A percentile compares a stretch with the other conserved stretches of the same genome.
Conservation (phyloP, 768 basidiomycete species). For the Russula brevipes region DNA sequence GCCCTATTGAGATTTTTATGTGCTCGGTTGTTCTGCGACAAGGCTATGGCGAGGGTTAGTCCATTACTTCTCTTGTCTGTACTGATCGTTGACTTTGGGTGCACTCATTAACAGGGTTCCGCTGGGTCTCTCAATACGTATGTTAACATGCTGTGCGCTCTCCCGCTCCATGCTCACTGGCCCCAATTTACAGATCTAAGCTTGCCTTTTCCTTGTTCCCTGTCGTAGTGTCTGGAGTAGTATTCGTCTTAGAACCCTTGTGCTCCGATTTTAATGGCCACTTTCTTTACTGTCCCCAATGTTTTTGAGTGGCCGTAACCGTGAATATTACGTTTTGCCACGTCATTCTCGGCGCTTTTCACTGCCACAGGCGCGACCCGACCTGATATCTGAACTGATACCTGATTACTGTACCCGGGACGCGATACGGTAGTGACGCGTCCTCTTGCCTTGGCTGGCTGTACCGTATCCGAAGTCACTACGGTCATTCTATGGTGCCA, state of each 20-base stretch:
- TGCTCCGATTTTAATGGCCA: slow-evolving; percentile 17
- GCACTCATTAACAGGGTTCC: slow-evolving; percentile 56
- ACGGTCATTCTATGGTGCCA: neutral
- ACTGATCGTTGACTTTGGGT: neutral
- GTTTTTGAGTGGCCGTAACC: neutral
- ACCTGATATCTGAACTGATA: neutral
- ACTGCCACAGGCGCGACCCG: slow-evolving; percentile 6
- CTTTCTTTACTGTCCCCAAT: neutral
- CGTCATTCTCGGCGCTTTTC: slow-evolving; percentile 12
- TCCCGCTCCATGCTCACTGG: slow-evolving; percentile 9
- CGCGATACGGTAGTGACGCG: neutral
- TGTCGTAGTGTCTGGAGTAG: neutral
- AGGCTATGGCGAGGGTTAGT: slow-evolving; percentile 90
- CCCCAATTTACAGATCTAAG: slow-evolving; percentile 16
- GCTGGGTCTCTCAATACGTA: slow-evolving; percentile 97
- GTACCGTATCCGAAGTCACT: neutral
- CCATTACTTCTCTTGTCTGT: slow-evolving; percentile 5
- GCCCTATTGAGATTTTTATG: slow-evolving; percentile 99
- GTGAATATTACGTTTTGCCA: slow-evolving; percentile 22
- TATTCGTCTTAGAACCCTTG: slow-evolving; percentile 11
- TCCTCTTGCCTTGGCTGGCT: neutral
- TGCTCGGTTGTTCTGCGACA: slow-evolving; percentile 99
- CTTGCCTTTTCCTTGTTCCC: neutral
- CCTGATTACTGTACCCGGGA: neutral
- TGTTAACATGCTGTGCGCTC: neutral